Percentiles rank a stretch among this genome's conserved stretches.
Conservation (phyloP, 108 stramenopile genomes). For the Fistulifera pelliculosa region DNA sequence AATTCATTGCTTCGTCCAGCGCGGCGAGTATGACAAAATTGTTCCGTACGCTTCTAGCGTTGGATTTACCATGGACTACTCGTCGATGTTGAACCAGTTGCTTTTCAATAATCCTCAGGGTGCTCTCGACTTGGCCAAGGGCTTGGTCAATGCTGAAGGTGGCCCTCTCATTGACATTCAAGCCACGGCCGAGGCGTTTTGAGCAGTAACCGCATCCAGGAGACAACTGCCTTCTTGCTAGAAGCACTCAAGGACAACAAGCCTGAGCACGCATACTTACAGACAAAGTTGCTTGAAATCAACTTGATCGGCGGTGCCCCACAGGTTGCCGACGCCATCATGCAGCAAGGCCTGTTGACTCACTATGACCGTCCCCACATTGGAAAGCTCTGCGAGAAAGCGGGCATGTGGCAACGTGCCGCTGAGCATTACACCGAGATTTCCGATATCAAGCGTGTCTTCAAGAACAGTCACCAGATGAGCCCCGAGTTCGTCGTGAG, state of each 20-base stretch:
- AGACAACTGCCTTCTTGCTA: slow-evolving; percentile 95
- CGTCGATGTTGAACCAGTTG: slow-evolving; percentile 94
- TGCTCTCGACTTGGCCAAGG: slow-evolving; percentile 96
- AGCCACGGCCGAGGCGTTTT: slow-evolving; percentile 95
- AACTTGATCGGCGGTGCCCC: slow-evolving; percentile 98
- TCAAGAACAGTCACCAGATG: slow-evolving; percentile 95
- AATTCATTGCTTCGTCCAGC: slow-evolving; percentile 96
- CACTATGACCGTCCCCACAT: slow-evolving; percentile 97
- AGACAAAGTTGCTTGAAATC: slow-evolving; percentile 99
- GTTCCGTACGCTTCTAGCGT: slow-evolving; percentile 95
- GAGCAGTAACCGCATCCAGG: slow-evolving; percentile 92
- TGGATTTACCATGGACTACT: slow-evolving; percentile 95
- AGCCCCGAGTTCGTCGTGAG: slow-evolving; percentile 92
- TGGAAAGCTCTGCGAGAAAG: slow-evolving; percentile 96
- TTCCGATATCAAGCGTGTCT: slow-evolving; percentile 96
- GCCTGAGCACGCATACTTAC: slow-evolving; percentile 97
- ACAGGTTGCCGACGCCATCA: slow-evolving; percentile 99
- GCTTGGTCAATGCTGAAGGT: slow-evolving; percentile 88
- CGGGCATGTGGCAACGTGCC: slow-evolving; percentile 98
- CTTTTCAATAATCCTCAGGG: slow-evolving; percentile 95
- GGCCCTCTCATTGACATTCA: slow-evolving; percentile 94
- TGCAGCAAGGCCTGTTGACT: slow-evolving; percentile 96
- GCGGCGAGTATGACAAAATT: slow-evolving; percentile 99
- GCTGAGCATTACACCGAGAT: slow-evolving; percentile 99
- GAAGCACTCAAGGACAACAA: slow-evolving; percentile 99